Conservation (phyloP, 768 basidiomycete species). For the Cystofilobasidium capitatum region DNA sequence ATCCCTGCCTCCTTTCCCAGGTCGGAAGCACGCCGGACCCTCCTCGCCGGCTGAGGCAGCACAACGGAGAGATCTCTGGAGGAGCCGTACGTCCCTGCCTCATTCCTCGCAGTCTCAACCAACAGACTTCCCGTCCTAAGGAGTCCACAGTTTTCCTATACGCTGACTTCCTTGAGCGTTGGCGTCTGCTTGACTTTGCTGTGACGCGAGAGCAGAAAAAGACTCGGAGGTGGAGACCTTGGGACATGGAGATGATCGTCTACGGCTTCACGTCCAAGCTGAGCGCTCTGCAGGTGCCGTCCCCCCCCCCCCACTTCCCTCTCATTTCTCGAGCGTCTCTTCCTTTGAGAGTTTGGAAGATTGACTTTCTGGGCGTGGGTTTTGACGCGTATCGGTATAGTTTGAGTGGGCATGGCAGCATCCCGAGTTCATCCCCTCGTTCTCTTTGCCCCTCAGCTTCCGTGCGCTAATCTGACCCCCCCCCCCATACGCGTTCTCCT, state of each 20-base stretch:
- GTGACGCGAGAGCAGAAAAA: conserved; percentile 3
- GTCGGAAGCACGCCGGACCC: conserved; percentile 43
- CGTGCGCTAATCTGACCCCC: background rate
- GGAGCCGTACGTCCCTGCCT: conserved; percentile 11
- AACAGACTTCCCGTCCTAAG: background rate
- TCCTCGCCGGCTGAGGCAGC: conserved; percentile 49
- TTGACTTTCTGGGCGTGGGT: background rate
- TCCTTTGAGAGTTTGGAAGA: background rate
- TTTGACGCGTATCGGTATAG: conserved; percentile 33
- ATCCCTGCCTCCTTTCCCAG: conserved; percentile 25
- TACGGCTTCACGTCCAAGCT: conserved; percentile 71
- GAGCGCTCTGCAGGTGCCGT: conserved; percentile 47
- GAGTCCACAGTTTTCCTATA: background rate
- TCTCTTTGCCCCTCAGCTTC: conserved; percentile 27
- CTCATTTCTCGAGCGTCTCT: conserved; percentile 33
- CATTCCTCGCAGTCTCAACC: background rate
- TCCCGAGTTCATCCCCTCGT: conserved; percentile 43
- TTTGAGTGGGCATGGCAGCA: conserved; percentile 83
- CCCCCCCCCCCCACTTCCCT: conserved; percentile 7
- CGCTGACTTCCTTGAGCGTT: background rate
- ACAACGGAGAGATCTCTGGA: conserved; percentile 64
- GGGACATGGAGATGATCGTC: conserved; percentile 70
- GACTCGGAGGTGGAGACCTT: conserved; percentile 32
- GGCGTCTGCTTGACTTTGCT: background rate
- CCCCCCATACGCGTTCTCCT: no score